These are phyloP conservation scores for Pichia sp. DNA, from an alignment of 1,139 yeast species.

Conservation along the genomic window DNA sequence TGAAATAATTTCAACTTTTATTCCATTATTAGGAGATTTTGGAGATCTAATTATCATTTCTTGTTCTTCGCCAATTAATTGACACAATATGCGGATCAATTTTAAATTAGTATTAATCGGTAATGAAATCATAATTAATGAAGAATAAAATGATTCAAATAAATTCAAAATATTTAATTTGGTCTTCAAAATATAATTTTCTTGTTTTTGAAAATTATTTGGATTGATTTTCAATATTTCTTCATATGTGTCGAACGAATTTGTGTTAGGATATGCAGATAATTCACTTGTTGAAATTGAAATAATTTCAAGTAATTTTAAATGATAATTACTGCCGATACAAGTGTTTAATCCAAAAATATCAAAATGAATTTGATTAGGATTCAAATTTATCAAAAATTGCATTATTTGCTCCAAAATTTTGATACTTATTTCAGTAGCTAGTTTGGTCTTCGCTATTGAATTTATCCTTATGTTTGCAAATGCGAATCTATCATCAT, in stretches of 20 bases:
- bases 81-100: slow-evolving; percentile 5
- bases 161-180: slow-evolving; percentile 38
- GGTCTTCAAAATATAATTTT: slow-evolving; percentile 28
- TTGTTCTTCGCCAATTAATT: slow-evolving; percentile 45
- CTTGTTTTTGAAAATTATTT: slow-evolving; percentile 17
- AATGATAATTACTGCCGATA: slow-evolving; percentile 44
- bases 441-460: slow-evolving; percentile 5
- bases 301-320: slow-evolving; percentile 26
- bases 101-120: slow-evolving; percentile 6
- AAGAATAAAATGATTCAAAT: slow-evolving; percentile 23
- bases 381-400: slow-evolving; percentile 31
- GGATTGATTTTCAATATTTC: slow-evolving; percentile 10
- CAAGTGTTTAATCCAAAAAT: slow-evolving; percentile 49
- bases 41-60: slow-evolving; percentile 42
- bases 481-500: slow-evolving; percentile 28
- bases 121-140: slow-evolving; percentile 7
- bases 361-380: slow-evolving; percentile 36
- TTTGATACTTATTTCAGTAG: slow-evolving; percentile 21
- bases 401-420: slow-evolving; percentile 25
- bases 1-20: slow-evolving; percentile 39
- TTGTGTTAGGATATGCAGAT: slow-evolving; percentile 20
- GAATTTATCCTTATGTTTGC: slow-evolving; percentile 15
- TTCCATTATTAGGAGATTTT: slow-evolving; percentile 37
- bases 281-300: slow-evolving; percentile 19
- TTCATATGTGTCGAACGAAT: slow-evolving; percentile 23